phyloP scores from a whole-genome alignment of 331 rosid genomes.

The Dryas integrifolia region DNA sequence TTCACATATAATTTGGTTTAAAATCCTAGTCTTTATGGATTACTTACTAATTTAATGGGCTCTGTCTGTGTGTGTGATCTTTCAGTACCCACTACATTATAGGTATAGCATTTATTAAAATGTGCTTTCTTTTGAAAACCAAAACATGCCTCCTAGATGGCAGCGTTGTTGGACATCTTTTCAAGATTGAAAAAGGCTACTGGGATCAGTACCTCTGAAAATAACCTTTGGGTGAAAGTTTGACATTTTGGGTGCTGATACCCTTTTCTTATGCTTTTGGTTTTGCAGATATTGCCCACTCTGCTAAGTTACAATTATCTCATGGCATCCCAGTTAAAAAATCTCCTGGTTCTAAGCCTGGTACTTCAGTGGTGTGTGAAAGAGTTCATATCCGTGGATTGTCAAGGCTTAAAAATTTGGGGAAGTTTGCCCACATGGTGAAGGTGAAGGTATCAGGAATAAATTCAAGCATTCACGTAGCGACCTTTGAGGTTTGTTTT shows the following conservation, averaged over 20 bases:
- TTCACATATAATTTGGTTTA: too few species aligned
- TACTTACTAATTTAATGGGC: too few species aligned
- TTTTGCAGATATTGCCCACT: conserved; percentile 49
- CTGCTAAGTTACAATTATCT: conserved; percentile 49
- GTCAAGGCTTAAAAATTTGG: conserved; percentile 58
- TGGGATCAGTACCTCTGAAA: neutral
- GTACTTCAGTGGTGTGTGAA: conserved; percentile 53
- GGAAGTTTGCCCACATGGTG: conserved; percentile 55
- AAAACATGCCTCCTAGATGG: neutral
- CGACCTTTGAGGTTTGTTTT: conserved; percentile 71
- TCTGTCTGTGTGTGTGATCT: neutral
- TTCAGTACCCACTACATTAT: neutral
- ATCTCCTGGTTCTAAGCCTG: conserved; percentile 68
- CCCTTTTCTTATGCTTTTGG: neutral
- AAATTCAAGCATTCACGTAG: conserved; percentile 35
- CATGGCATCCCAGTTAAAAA: conserved; percentile 52
- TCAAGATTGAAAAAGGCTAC: neutral
- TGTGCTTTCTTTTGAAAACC: neutral
- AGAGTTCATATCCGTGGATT: conserved; percentile 66
- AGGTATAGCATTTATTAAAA: neutral
- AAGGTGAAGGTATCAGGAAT: conserved; percentile 60
- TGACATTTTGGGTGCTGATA: neutral
- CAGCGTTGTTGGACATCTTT: neutral
- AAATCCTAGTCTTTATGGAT: too few species aligned
- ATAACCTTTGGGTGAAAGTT: neutral